Percentiles rank a stretch among this genome's conserved stretches.
Conservation (phyloP, 345 rosid species). For the Citrus medica region DNA sequence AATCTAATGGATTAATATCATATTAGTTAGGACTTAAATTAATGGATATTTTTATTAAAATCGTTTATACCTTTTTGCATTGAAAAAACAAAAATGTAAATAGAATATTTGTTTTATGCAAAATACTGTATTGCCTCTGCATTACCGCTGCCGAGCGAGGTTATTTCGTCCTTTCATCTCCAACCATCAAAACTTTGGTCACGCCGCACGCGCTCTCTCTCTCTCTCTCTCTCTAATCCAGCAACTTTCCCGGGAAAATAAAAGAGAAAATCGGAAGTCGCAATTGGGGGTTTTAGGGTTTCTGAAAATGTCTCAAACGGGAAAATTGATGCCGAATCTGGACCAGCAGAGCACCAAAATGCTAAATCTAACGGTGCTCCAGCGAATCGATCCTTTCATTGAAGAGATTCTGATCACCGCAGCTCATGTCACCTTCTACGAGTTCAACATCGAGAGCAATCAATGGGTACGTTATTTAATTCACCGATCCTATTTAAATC, state of each 20-base stretch:
- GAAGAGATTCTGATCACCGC: slow-evolving; percentile 74
- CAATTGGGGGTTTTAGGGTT: slow-evolving; percentile 24
- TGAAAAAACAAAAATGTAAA: not conserved
- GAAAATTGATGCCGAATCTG: slow-evolving; percentile 69
- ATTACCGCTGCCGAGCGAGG: not conserved
- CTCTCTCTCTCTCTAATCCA: not conserved
- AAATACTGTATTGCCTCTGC: not conserved
- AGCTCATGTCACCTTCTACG: slow-evolving; percentile 74
- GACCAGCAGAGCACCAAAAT: slow-evolving; percentile 63
- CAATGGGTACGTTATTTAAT: slow-evolving; percentile 52
- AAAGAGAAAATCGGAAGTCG: slow-evolving; percentile 3
- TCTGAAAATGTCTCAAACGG: slow-evolving; percentile 51
- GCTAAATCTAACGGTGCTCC: slow-evolving; percentile 74
- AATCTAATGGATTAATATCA: too few species aligned
- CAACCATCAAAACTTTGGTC: not conserved
- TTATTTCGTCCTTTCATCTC: not conserved
- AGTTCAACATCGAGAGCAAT: slow-evolving; percentile 60
- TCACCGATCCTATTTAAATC: not conserved
- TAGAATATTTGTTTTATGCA: not conserved
- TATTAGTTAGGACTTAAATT: too few species aligned
- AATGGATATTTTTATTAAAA: too few species aligned
- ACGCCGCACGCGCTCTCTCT: not conserved
- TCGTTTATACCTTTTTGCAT: not conserved
- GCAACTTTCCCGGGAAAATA: slow-evolving; percentile 21
- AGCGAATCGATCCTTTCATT: slow-evolving; percentile 61